Evolutionary conservation across 805 yeast genomes (phyloP).

Genomic region (Lipomyces kockii): DNA sequence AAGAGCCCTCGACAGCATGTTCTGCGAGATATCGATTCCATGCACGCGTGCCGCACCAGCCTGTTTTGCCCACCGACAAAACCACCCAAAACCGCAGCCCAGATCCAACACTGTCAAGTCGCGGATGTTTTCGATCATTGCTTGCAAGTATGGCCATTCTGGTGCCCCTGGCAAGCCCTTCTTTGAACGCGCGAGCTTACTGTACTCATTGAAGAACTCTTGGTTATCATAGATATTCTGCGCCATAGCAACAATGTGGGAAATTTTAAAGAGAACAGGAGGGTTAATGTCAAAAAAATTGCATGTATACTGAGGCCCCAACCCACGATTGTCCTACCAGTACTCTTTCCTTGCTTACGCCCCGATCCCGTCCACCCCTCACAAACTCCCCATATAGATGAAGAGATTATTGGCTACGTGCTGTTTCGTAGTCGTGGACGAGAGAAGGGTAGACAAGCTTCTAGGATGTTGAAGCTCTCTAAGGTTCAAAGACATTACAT

Average conservation of each 20-base stretch:
- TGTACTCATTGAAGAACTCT: constrained; percentile 1
- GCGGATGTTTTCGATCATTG: not conserved
- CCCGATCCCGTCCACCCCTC: no score
- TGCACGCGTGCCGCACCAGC: constrained; percentile 1
- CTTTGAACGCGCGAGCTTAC: constrained; percentile 5
- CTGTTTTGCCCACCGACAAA: constrained; percentile 5
- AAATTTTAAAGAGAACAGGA: not conserved
- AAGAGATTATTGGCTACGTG: no score
- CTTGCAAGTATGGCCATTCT: not conserved
- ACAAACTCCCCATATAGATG: no score
- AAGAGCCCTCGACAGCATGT: constrained; percentile 3
- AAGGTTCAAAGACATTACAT: no score
- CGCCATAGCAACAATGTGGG: not conserved
- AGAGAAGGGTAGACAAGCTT: no score
- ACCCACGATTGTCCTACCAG: no score
- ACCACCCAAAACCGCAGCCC: constrained; percentile 7
- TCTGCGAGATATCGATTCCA: constrained; percentile 8
- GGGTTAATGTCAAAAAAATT: not conserved
- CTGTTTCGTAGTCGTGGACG: no score
- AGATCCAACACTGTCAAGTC: constrained; percentile 3
- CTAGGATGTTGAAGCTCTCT: no score
- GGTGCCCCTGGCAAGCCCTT: constrained; percentile 8
- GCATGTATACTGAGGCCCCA: not conserved
- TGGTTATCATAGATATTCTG: constrained; percentile 7
- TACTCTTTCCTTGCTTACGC: no score